Evolutionary conservation across 2,329 filamentous ascomycete genomes (phyloP), one percentile per base, ranked within the genome.

Genomic region (Verticillium longisporum): DNA sequence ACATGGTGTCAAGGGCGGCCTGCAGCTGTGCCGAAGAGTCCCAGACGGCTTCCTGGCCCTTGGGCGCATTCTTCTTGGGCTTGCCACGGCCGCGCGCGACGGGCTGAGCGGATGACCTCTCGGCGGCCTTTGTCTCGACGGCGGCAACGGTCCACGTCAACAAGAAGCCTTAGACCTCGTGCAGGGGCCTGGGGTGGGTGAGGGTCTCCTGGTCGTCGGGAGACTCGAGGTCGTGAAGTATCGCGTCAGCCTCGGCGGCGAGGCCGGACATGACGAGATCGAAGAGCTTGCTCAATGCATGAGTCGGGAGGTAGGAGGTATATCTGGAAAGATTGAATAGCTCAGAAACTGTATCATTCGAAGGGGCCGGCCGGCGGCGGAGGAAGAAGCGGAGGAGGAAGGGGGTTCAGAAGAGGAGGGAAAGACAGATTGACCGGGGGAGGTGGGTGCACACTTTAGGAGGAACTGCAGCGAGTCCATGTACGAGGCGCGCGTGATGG

Each of bases 391-490:
- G 61, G 62, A 62, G 5, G 26, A 33, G 13, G 31, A 55, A 32
- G 31, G 31, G 54, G 26, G 26, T 6, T 34, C 41, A 53, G 45
- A 21, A 76, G 78, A 82, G 73, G 79, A 81, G 77, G 85, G 83
- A 26, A 50, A 50, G 32, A 37, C 10, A 26, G 38, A 41, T 26
- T 41, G 26, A 15, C 36, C 41, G 34, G 45, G 31, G 76, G 78
- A 82, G 73, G 79, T 81, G 77, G 85, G 83, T 71, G 85, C 92
- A 81, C 86, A 98, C 94, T 99, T 99, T 79, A 99, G 83, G 62
- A 99, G 80, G 72, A 97, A 97, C 75, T 97, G 94, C 68, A 99
- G 76, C 64, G 93, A 97, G 79, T 99, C 94, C 78, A 98, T 93
- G 66, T 88, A 84, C 58, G 87, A 84, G 69, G 87, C 85, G 75